Conservation (phyloP, 2,329 filamentous ascomycete genomes). For the Clarireedia monteithiana region DNA sequence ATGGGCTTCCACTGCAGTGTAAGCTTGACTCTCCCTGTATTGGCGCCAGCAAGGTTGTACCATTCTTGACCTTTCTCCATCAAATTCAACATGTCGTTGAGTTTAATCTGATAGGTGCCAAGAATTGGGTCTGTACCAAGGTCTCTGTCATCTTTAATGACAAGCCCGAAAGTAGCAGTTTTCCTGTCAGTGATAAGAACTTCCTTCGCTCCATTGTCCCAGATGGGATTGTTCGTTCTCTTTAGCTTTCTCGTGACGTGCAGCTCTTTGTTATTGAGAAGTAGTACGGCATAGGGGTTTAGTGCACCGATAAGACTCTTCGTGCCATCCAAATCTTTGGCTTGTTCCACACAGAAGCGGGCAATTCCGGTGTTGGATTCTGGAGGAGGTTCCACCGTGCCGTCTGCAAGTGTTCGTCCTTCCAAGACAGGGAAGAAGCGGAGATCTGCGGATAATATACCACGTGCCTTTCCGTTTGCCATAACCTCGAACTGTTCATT, state of each 20-base stretch:
- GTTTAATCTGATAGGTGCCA: conserved; percentile 89
- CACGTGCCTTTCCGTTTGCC: conserved; percentile 75
- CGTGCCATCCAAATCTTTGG: conserved; percentile 86
- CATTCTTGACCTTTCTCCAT: conserved; percentile 92
- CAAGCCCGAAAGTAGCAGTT: conserved; percentile 79
- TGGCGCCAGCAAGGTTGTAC: conserved; percentile 79
- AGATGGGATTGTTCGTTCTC: conserved; percentile 95
- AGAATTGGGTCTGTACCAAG: conserved; percentile 74
- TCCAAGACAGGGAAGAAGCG: conserved; percentile 93
- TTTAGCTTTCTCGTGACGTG: conserved; percentile 89
- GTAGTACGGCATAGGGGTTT: conserved; percentile 81
- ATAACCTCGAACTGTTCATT: conserved; percentile 80
- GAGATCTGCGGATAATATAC: conserved; percentile 71
- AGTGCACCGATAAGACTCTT: conserved; percentile 89
- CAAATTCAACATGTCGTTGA: conserved; percentile 86
- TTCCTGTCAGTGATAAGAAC: conserved; percentile 92
- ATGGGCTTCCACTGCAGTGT: conserved; percentile 94
- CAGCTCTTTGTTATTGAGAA: conserved; percentile 88
- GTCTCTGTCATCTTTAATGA: conserved; percentile 93
- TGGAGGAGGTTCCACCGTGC: conserved; percentile 70
- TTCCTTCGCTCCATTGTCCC: conserved; percentile 87
- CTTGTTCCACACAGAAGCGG: conserved; percentile 88
- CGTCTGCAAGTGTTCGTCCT: conserved; percentile 62
- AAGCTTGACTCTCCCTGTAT: conserved; percentile 83
- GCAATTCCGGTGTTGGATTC: conserved; percentile 91